A percentile compares a stretch with the other conserved stretches of the same genome.
These are phyloP conservation scores for Ceratocystis destructans DNA, from an alignment of 2,329 filamentous ascomycete genomes.

Conservation along the genomic window DNA sequence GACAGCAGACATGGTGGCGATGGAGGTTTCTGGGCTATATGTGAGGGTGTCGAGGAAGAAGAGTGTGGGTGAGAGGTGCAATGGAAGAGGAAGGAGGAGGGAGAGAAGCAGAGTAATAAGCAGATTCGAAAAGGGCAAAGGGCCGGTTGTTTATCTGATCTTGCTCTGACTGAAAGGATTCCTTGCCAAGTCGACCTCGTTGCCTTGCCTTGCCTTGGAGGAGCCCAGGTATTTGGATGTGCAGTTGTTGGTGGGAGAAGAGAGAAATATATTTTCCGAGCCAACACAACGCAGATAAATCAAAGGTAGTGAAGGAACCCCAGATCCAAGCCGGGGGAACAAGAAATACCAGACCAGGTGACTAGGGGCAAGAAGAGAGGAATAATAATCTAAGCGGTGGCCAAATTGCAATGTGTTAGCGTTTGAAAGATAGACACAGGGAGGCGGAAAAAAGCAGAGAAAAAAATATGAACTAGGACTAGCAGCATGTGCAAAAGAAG, in stretches of 20 bases:
- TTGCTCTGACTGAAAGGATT: not conserved
- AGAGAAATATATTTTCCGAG: not conserved
- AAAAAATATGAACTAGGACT: not conserved
- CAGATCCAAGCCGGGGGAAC: not conserved
- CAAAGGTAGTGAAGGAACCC: not conserved
- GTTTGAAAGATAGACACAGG: not conserved
- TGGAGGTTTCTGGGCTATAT: not conserved
- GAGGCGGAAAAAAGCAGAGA: not conserved
- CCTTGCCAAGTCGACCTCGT: not conserved
- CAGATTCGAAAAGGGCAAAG: not conserved
- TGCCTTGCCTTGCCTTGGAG: not conserved
- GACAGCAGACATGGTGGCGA: constrained; percentile 21
- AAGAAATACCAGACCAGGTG: not conserved
- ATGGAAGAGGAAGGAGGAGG: not conserved
- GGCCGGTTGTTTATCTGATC: not conserved
- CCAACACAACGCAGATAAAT: not conserved
- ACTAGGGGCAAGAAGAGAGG: not conserved
- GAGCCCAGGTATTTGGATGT: not conserved
- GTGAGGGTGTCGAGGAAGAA: not conserved
- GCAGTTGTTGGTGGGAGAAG: not conserved
- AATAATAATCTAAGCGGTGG: constrained; percentile 1
- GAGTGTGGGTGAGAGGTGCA: not conserved
- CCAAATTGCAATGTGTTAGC: constrained; percentile 3
- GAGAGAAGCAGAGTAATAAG: not conserved
- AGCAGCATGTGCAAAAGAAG: not conserved